phyloP scores from a whole-genome alignment of 331 rosid genomes.

The Dryas integrifolia region DNA sequence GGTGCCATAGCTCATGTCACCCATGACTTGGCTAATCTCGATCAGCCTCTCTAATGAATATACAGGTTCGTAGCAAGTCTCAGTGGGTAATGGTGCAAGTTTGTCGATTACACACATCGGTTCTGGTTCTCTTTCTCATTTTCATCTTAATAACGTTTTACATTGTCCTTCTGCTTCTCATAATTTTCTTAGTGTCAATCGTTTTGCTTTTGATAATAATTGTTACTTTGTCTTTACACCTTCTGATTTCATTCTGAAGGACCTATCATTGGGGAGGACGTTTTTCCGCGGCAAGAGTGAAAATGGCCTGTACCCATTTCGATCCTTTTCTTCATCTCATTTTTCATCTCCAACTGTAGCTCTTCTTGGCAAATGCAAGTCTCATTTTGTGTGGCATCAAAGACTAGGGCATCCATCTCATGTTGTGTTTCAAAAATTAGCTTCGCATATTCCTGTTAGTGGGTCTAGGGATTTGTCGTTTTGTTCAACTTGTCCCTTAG shows the following conservation, averaged over 20 bases:
- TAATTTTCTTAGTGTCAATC: not conserved
- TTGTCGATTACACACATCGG: too few relatives aligned
- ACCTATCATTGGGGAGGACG: not conserved
- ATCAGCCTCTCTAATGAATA: too few relatives aligned
- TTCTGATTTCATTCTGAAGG: not conserved
- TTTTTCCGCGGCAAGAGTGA: slow-evolving; percentile 1
- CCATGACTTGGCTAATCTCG: too few relatives aligned
- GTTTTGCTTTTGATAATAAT: not conserved
- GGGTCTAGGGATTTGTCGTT: too few relatives aligned
- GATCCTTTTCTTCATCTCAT: not conserved
- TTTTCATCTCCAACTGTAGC: not conserved
- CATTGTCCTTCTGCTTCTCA: not conserved
- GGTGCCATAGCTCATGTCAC: too few relatives aligned
- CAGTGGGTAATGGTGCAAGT: too few relatives aligned
- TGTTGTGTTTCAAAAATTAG: too few relatives aligned
- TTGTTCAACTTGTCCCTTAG: not conserved
- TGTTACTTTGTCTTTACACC: not conserved
- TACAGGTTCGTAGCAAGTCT: too few relatives aligned
- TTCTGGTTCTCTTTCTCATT: too few relatives aligned
- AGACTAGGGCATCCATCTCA: too few relatives aligned
- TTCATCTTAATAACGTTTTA: not conserved
- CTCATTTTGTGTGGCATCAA: too few relatives aligned
- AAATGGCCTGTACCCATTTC: not conserved
- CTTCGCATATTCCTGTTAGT: too few relatives aligned
- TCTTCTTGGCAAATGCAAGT: not conserved